These are phyloP conservation scores for Globisporangium barbulae DNA, from an alignment of 352 stramenopile species.

Conservation along the genomic window DNA sequence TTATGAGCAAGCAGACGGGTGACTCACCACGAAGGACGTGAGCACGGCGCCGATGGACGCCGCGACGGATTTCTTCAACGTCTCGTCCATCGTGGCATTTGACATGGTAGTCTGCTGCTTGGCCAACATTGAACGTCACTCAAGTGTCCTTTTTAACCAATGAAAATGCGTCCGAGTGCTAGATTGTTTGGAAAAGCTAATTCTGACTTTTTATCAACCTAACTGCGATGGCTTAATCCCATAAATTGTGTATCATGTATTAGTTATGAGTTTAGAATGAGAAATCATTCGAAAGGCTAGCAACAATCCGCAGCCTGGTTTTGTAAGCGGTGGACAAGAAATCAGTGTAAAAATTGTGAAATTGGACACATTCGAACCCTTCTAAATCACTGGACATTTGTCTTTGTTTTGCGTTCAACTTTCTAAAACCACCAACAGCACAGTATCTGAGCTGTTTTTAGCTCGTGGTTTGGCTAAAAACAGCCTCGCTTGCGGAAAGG, in stretches of 20 bases:
- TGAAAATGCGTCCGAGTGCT: background rate
- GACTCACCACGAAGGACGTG: constrained; percentile 63
- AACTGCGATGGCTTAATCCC: too few relatives aligned
- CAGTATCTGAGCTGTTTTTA: background rate
- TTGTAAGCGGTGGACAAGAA: too few relatives aligned
- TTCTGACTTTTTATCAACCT: too few relatives aligned
- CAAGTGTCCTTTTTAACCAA: background rate
- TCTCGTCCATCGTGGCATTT: constrained; percentile 48
- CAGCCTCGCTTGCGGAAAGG: background rate
- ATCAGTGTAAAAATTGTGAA: background rate
- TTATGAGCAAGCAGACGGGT: background rate
- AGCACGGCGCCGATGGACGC: constrained; percentile 66
- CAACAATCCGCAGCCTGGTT: background rate
- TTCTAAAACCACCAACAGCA: too few relatives aligned
- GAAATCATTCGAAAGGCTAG: background rate
- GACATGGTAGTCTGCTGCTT: background rate
- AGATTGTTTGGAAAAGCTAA: background rate
- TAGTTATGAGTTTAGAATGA: too few relatives aligned
- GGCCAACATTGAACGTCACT: background rate
- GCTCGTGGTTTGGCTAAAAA: background rate
- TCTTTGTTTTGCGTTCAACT: too few relatives aligned
- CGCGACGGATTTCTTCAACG: constrained; percentile 55
- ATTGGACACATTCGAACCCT: background rate
- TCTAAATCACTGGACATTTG: too few relatives aligned
- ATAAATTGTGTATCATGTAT: too few relatives aligned